These are phyloP conservation scores for Chaetomium cochliodes DNA, from an alignment of 495 filamentous ascomycete genomes.

Conservation along the genomic window DNA sequence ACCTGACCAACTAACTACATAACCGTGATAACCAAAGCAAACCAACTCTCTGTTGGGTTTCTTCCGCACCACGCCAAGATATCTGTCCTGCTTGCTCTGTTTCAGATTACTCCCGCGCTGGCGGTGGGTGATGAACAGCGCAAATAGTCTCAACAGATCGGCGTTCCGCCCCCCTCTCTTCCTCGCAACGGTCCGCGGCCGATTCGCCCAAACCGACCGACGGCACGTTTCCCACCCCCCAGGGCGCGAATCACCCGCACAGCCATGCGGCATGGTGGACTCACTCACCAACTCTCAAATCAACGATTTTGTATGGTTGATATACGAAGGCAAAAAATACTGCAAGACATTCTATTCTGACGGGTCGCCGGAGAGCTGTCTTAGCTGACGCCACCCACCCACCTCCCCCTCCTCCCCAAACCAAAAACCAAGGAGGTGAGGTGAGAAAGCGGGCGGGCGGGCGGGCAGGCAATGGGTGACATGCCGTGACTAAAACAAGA, in stretches of 20 bases:
- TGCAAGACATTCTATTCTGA: slow-evolving; percentile 1
- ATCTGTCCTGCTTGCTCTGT: not conserved
- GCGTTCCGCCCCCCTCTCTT: too few relatives aligned
- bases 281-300: too few relatives aligned
- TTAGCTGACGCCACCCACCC: slow-evolving; percentile 6
- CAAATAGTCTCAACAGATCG: not conserved
- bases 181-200: too few relatives aligned
- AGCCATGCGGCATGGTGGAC: too few relatives aligned
- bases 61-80: too few relatives aligned
- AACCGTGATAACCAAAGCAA: not conserved
- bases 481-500: not conserved
- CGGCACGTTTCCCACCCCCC: too few relatives aligned
- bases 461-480: too few relatives aligned
- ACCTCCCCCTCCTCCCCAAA: too few relatives aligned
- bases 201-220: not conserved
- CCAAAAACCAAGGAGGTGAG: too few relatives aligned
- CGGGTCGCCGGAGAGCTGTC: not conserved
- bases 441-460: too few relatives aligned
- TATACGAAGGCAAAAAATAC: not conserved
- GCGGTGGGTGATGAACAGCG: not conserved
- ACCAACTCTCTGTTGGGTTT: not conserved
- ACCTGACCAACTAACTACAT: too few relatives aligned
- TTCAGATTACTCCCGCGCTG: not conserved
- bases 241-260: too few relatives aligned
- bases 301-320: not conserved